Percentiles rank a stretch among this genome's conserved stretches.
These are phyloP conservation scores for Dioscorea zingiberensis DNA, from an alignment of 106 monocot genomes.

Conservation along the genomic window DNA sequence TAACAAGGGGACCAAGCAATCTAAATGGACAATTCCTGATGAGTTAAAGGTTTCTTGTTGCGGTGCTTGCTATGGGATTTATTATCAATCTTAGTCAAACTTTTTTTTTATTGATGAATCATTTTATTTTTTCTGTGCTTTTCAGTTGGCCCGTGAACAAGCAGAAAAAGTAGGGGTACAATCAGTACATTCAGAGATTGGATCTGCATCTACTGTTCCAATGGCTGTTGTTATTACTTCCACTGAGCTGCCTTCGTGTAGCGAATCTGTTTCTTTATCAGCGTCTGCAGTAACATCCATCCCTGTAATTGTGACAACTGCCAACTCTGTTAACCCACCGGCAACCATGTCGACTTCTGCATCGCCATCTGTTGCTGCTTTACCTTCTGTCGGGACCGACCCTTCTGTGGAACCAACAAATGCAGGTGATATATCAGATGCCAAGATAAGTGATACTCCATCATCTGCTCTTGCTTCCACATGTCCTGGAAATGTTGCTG, in stretches of 20 bases:
- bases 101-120: background rate
- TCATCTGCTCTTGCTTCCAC: background rate
- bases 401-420: background rate
- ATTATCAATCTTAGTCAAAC: background rate
- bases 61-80: no score
- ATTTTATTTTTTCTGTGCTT: background rate
- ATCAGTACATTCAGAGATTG: background rate
- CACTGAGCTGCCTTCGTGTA: no score
- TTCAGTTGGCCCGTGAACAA: constrained; percentile 14
- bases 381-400: background rate
- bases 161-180: constrained; percentile 1
- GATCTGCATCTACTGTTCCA: background rate
- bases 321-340: background rate
- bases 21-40: constrained; percentile 16
- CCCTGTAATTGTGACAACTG: no score
- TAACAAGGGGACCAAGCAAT: constrained; percentile 14
- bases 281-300: no score
- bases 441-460: background rate
- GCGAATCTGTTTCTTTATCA: no score
- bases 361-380: background rate
- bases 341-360: background rate
- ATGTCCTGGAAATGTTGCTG: constrained; percentile 1
- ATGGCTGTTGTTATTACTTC: background rate
- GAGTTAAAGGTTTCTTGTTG: constrained; percentile 8
- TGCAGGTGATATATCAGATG: background rate